Conservation (phyloP, 2,329 filamentous ascomycete genomes). For the Talaromyces albobiverticillius region DNA sequence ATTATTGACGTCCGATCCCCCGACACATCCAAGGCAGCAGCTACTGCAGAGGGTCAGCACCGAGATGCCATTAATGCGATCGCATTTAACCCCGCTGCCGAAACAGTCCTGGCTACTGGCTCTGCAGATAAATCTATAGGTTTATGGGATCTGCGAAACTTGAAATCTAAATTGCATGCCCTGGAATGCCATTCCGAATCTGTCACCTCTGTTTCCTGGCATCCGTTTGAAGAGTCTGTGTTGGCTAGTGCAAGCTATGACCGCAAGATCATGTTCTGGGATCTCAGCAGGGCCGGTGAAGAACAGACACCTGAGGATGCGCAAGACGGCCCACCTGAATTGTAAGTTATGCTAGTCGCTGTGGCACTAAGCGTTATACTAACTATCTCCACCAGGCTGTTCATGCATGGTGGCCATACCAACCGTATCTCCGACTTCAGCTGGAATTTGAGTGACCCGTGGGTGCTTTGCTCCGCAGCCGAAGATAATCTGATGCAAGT, state of each 20-base stretch:
- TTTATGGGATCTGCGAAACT: conserved; percentile 90
- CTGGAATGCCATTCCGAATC: conserved; percentile 84
- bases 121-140: conserved; percentile 94
- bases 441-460: conserved; percentile 96
- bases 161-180: conserved; percentile 84
- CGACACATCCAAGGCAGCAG: conserved; percentile 64
- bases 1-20: conserved; percentile 79
- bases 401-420: conserved; percentile 98
- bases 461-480: conserved; percentile 91
- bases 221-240: conserved; percentile 84
- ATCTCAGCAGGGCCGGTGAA: conserved; percentile 84
- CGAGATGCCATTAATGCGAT: conserved; percentile 93
- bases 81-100: conserved; percentile 88
- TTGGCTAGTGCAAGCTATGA: conserved; percentile 92
- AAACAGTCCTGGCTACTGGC: conserved; percentile 85
- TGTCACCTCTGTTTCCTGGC: conserved; percentile 91
- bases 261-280: conserved; percentile 93
- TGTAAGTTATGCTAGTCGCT: conserved; percentile 57
- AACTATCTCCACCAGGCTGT: conserved; percentile 58
- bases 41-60: conserved; percentile 71
- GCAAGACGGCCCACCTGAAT: conserved; percentile 89
- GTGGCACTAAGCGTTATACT: background rate
- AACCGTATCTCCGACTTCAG: conserved; percentile 95
- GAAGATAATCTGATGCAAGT: conserved; percentile 97
- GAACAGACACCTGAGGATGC: conserved; percentile 94